A percentile compares a stretch with the other conserved stretches of the same genome.
These are phyloP conservation scores for Cryptosporidium meleagridis DNA, from an alignment of 169 alveolate genomes.

Conservation along the genomic window DNA sequence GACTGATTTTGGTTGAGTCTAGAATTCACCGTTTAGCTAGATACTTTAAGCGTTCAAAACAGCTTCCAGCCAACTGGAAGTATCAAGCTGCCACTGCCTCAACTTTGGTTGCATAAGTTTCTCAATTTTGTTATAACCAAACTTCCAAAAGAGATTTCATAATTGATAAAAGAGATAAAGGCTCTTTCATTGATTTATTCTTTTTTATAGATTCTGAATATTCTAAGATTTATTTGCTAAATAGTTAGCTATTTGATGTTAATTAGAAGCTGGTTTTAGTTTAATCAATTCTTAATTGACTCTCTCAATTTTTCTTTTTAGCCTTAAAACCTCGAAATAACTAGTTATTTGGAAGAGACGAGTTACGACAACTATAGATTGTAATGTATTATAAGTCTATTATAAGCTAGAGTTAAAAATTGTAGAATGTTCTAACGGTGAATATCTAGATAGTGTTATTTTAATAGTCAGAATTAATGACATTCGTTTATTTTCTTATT, in stretches of 20 bases:
- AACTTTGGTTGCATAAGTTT: conserved; percentile 84
- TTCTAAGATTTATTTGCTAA: not conserved
- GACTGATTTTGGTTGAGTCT: conserved; percentile 96
- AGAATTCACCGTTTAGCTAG: conserved; percentile 98
- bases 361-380: not conserved
- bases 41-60: conserved; percentile 95
- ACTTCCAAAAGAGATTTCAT: not conserved
- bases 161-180: not conserved
- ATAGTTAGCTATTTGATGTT: not conserved
- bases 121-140: not conserved
- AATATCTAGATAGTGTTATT: not conserved
- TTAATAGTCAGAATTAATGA: too few species aligned
- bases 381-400: too few species aligned
- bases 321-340: too few species aligned
- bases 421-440: not conserved
- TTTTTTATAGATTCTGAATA: conserved; percentile 1
- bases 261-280: not conserved
- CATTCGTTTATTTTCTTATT: not conserved
- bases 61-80: conserved; percentile 98
- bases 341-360: too few species aligned
- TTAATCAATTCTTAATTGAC: not conserved
- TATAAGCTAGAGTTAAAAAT: not conserved
- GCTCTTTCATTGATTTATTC: not conserved
- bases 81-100: conserved; percentile 91
- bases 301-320: not conserved